Base-by-base conservation (phyloP, 1,284 basidiomycete genomes). In the Neonothopanus nambi region DNA sequence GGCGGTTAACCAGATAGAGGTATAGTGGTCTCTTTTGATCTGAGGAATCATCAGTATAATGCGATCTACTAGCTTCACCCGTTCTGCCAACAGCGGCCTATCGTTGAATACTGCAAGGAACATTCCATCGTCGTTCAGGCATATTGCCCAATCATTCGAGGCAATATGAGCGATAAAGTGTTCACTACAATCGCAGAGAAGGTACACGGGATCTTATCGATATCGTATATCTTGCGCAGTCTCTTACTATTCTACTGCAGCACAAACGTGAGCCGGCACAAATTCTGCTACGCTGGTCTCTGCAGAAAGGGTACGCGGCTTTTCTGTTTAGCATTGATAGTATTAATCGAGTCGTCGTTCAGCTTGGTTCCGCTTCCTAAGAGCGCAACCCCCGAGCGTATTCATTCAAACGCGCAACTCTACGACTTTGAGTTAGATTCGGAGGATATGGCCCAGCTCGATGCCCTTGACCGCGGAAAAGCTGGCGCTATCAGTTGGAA, bases 61-160 rank as follows among this genome's bases (percentile, higher is more conserved):
- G n/a, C n/a, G n/a, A n/a, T n/a, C n/a, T n/a, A n/a, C n/a, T 62
- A 91, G 82, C 75, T 93, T 5, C 91, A 94, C 63, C 91, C 93
- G 0, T 84, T 88, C 60, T 93, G 89, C 70, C 91, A 94, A 63
- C 91, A 92, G 57, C 74, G 75, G 42, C 79, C 84, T 8, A 91
- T 94, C 55, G 89, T 92, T 24, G 75, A 79, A n/a, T 94, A 90
- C 67, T 94, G 93, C 70, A 64, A 70, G 23, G 65, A 78, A 44
- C 72, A 92, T 58, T 75, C 71, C 6, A 91, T 95, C 50, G 72
- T 85, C 33, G 72, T 95, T 4, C 78, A 94, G 67, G 92, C 90
- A 0, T 92, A 92, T 65, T 88, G 82, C 26, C 45, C 45, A 3
- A 28, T 47, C n/a, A 17, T 47, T 17, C 26, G 45, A 7, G 30